Evolutionary conservation across 2,329 filamentous ascomycete species (phyloP).

Genomic region (Aspergillus calidoustus): DNA sequence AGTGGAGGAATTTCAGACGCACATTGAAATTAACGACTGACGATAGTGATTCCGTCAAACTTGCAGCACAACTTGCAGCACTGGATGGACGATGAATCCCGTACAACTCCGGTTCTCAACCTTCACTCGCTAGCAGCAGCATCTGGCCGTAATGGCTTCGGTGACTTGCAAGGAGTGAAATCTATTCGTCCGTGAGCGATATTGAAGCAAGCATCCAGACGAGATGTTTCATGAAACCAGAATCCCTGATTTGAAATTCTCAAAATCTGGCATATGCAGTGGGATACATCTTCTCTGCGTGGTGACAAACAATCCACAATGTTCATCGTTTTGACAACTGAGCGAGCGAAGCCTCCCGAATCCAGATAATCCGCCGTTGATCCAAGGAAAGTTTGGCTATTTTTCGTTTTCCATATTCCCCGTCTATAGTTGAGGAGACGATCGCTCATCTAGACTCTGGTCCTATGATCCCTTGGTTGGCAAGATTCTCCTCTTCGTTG

Average conservation of each 20-base stretch:
- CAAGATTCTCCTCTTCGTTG: constrained; percentile 6
- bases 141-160: constrained; percentile 5
- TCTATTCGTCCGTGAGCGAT: constrained; percentile 9
- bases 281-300: constrained; percentile 4
- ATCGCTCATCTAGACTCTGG: constrained; percentile 6
- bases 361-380: constrained; percentile 10
- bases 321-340: not conserved
- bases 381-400: constrained; percentile 5
- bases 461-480: constrained; percentile 9
- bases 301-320: constrained; percentile 10
- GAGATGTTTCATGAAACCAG: constrained; percentile 5
- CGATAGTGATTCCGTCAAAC: constrained; percentile 8
- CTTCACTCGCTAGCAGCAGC: constrained; percentile 13
- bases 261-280: constrained; percentile 8
- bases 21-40: constrained; percentile 9
- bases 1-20: constrained; percentile 10
- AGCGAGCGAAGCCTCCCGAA: constrained; percentile 2
- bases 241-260: constrained; percentile 13
- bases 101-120: constrained; percentile 8
- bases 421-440: constrained; percentile 3
- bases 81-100: constrained; percentile 11
- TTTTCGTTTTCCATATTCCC: constrained; percentile 1
- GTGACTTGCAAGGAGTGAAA: constrained; percentile 14
- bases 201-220: not conserved
- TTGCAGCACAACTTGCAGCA: constrained; percentile 7